Conservation (phyloP, 208 protist genomes). For the Wallacemonas sp. region DNA sequence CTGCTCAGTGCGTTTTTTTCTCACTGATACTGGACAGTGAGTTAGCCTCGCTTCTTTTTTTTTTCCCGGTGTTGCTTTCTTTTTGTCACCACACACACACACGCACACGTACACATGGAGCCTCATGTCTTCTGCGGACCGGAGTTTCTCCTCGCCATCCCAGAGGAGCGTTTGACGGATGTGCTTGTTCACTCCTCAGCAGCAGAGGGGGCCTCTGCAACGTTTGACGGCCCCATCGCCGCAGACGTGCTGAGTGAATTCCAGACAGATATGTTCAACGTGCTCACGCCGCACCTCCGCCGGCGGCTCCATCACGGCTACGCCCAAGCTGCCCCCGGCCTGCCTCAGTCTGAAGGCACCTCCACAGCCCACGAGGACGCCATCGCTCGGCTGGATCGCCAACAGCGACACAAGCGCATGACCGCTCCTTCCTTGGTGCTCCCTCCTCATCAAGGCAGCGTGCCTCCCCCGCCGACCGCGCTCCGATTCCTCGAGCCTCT, state of each 20-base stretch:
- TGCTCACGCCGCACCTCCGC: constrained; percentile 80
- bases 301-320: constrained; percentile 36
- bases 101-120: constrained; percentile 81
- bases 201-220: constrained; percentile 65
- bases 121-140: constrained; percentile 98
- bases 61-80: constrained; percentile 11
- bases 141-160: constrained; percentile 95
- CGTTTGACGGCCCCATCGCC: constrained; percentile 88
- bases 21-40: too few relatives aligned
- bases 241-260: constrained; percentile 82
- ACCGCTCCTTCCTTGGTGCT: not conserved
- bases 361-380: too few relatives aligned
- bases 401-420: constrained; percentile 17
- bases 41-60: too few relatives aligned
- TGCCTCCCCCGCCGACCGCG: constrained; percentile 35
- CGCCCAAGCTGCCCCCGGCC: constrained; percentile 77
- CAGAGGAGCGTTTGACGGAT: constrained; percentile 71
- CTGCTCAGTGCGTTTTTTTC: too few relatives aligned
- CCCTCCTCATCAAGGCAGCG: constrained; percentile 4
- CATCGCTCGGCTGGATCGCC: constrained; percentile 15
- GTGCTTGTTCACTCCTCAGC: constrained; percentile 95
- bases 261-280: constrained; percentile 89
- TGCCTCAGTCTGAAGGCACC: too few relatives aligned
- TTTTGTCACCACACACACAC: too few relatives aligned
- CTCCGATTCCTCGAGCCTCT: constrained; percentile 35